A percentile compares a stretch with the other conserved stretches of the same genome.
These are phyloP conservation scores for Lavandula angustifolia DNA, from an alignment of 257 asterid genomes.

Conservation along the genomic window DNA sequence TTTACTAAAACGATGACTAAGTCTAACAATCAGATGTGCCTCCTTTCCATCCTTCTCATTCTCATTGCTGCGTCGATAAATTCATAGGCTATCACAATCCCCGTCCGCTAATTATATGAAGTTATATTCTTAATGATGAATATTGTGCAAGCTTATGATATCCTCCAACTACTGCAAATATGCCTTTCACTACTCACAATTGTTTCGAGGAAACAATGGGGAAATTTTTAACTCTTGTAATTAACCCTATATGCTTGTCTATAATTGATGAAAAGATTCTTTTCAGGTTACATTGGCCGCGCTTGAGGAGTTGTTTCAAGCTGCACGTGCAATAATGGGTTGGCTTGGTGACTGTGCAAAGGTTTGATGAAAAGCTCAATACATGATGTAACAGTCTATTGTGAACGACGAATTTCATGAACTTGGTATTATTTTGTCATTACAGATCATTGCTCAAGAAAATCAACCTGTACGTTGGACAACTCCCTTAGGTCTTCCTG, in stretches of 20 bases:
- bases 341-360: conserved; percentile 99
- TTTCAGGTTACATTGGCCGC: conserved; percentile 83
- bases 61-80: neutral
- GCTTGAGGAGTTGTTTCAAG: conserved; percentile 86
- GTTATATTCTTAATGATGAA: conserved; percentile 4
- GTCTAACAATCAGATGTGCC: neutral
- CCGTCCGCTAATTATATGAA: neutral
- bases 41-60: neutral
- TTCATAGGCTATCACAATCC: neutral
- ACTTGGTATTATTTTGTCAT: conserved; percentile 27
- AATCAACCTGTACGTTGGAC: conserved; percentile 87
- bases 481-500: conserved; percentile 97
- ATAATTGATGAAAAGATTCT: conserved; percentile 5
- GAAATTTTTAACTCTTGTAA: neutral
- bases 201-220: conserved; percentile 19
- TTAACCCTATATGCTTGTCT: conserved; percentile 3
- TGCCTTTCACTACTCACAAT: conserved; percentile 10
- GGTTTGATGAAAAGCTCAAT: conserved; percentile 48
- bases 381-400: conserved; percentile 1
- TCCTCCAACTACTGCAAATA: conserved; percentile 2
- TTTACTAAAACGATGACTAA: too few relatives aligned
- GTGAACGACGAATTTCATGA: conserved; percentile 15
- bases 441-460: conserved; percentile 85
- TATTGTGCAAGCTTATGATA: neutral
- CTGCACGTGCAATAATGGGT: conserved; percentile 91